Percentiles rank a stretch among this genome's conserved stretches.
phyloP scores from a whole-genome alignment of 1,284 basidiomycete species.

The Sanguinoderma infundibulare region DNA sequence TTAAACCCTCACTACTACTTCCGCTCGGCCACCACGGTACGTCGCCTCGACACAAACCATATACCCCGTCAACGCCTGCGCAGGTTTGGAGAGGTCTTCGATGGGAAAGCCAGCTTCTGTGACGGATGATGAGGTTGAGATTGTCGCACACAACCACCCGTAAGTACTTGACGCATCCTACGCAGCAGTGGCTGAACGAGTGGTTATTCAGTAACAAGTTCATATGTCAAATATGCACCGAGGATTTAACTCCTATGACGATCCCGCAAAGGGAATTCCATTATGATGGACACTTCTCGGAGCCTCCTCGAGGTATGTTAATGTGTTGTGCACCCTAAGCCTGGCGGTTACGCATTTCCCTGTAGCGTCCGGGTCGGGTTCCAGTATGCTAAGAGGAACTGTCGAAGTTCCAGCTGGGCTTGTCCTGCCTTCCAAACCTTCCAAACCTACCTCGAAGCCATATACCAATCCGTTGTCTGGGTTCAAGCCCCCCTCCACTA shows the following conservation, averaged over 20 bases:
- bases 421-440: background rate
- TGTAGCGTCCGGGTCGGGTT: constrained; percentile 3
- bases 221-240: constrained; percentile 55
- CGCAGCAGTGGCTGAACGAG: background rate
- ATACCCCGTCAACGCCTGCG: too few species aligned
- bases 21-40: too few species aligned
- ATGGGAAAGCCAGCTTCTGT: background rate
- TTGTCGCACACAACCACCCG: constrained; percentile 23
- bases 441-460: constrained; percentile 9
- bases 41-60: too few species aligned
- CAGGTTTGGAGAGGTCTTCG: background rate
- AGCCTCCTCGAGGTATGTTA: constrained; percentile 21
- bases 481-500: constrained; percentile 14
- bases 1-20: background rate
- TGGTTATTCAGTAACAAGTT: constrained; percentile 22
- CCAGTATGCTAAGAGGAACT: background rate
- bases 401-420: too few species aligned
- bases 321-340: background rate
- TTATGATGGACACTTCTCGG: constrained; percentile 51
- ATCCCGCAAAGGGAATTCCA: constrained; percentile 46
- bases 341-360: background rate
- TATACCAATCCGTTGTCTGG: constrained; percentile 5
- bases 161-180: constrained; percentile 3
- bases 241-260: constrained; percentile 43
- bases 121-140: constrained; percentile 25